Percentiles rank a stretch among this genome's conserved stretches.
phyloP scores from a whole-genome alignment of 805 yeast species.

The Tetrapisispora fleetii region DNA sequence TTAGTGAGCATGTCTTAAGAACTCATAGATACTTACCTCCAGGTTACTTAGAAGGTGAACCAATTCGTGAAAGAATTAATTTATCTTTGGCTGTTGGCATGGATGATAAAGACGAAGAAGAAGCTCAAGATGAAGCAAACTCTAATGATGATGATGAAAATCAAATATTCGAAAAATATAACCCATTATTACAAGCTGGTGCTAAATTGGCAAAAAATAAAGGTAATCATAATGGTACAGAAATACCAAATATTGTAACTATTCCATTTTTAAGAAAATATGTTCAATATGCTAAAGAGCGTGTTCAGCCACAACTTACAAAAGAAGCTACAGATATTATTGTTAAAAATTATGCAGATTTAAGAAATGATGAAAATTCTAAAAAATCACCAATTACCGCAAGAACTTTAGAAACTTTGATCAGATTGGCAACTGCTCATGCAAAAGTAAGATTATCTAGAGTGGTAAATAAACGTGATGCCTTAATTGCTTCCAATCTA shows the following conservation, averaged over 20 bases:
- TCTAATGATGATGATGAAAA: constrained; percentile 40
- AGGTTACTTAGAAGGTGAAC: constrained; percentile 88
- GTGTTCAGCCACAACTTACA: constrained; percentile 73
- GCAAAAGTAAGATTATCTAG: constrained; percentile 87
- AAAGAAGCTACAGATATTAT: constrained; percentile 70
- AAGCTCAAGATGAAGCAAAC: constrained; percentile 33
- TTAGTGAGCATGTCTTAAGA: constrained; percentile 88
- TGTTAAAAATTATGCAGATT: constrained; percentile 65
- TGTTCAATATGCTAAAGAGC: constrained; percentile 85
- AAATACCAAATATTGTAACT: constrained; percentile 44
- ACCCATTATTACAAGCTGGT: constrained; percentile 75
- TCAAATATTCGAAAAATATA: constrained; percentile 70
- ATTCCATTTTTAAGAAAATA: constrained; percentile 86
- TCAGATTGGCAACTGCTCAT: constrained; percentile 92
- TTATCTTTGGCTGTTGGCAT: constrained; percentile 78
- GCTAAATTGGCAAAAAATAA: constrained; percentile 37
- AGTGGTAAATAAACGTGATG: constrained; percentile 66
- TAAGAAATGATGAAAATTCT: constrained; percentile 74
- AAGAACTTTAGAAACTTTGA: constrained; percentile 92
- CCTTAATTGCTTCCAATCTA: constrained; percentile 74
- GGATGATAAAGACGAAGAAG: constrained; percentile 37
- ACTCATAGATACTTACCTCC: constrained; percentile 86
- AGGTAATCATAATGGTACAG: constrained; percentile 28
- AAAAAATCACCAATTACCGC: constrained; percentile 93
- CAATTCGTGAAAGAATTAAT: constrained; percentile 67